These are phyloP conservation scores for Dendrobium nobile DNA, from an alignment of 106 monocot species.

Conservation along the genomic window DNA sequence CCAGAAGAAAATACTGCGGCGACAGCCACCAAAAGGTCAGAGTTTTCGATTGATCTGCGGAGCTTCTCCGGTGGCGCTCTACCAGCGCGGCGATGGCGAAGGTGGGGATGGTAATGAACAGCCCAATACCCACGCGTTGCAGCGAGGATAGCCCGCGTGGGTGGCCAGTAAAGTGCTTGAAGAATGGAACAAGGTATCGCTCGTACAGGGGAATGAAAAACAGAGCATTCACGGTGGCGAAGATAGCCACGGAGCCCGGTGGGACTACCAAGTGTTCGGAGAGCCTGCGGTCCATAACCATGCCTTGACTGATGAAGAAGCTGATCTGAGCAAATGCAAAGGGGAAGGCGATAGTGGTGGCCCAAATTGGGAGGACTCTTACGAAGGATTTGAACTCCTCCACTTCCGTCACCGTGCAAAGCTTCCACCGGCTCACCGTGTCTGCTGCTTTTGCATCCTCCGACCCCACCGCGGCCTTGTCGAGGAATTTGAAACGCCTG, in stretches of 20 bases:
- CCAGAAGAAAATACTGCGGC: constrained; percentile 54
- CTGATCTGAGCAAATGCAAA: constrained; percentile 42
- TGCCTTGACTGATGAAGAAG: constrained; percentile 45
- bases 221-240: constrained; percentile 28
- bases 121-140: constrained; percentile 36
- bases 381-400: constrained; percentile 54
- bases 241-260: constrained; percentile 37
- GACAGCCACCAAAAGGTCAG: constrained; percentile 35
- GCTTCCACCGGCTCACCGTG: constrained; percentile 23
- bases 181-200: constrained; percentile 18
- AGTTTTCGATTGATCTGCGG: not conserved
- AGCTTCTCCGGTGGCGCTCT: constrained; percentile 20
- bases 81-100: constrained; percentile 18
- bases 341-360: constrained; percentile 35
- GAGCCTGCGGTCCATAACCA: constrained; percentile 31
- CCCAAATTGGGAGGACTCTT: constrained; percentile 53
- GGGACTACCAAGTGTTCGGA: constrained; percentile 22
- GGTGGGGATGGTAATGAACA: constrained; percentile 30
- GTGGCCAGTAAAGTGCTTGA: constrained; percentile 27
- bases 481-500: not conserved
- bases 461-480: not conserved
- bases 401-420: constrained; percentile 49
- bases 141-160: constrained; percentile 33
- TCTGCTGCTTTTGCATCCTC: not conserved
- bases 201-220: constrained; percentile 40